Evolutionary conservation across 78 protist genomes (phyloP), one percentile per base, ranked within the genome.

Genomic region (Tieghemostelium lacteum): DNA sequence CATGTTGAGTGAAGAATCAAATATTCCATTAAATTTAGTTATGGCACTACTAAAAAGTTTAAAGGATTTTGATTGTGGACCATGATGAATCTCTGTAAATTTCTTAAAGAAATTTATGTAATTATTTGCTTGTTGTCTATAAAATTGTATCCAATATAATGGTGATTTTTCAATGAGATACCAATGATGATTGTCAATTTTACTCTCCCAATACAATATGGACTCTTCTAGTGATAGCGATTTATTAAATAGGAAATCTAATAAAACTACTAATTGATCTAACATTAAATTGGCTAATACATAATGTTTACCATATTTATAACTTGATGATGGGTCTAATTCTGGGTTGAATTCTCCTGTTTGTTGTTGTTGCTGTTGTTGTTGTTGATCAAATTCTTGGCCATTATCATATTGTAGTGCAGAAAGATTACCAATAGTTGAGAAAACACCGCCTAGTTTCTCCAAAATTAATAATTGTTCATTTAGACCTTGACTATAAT

Each of bases 91-190:
- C 31, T 71, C 63, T n/a, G 17, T 50, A 28, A 71, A 71, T 52
- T 33, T 42, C 29, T 69, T 69, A 36, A 31, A 58, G 34, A 83
- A 83, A 5, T 31, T 5, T 3, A 69, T 19, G 2, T 34, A 5
- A 28, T 45, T 83, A 16, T 28, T 58, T 22, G 55, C 28, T 42
- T 69, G 57, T 69, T 69, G 76, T 20, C 36, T 34, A 45, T 58
- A 69, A 31, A 69, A 83, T 55, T 45, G 24, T 40, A 83, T 10
- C 91, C 91, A 83, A 60, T 69, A 83, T 22, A 67, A 49, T 10
- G 91, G 91, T 33, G 91, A n/a, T 36, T 83, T 83, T 42, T 83
- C 78, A 1, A 69, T 31, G 52, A 57, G 12, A 34, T 83, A 83
- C 60, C 66, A 42, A 2, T 37, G 14, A 29, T 52, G 33, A 17